Evolutionary conservation across 768 basidiomycete genomes (phyloP).

Genomic region (Collybia nuda): DNA sequence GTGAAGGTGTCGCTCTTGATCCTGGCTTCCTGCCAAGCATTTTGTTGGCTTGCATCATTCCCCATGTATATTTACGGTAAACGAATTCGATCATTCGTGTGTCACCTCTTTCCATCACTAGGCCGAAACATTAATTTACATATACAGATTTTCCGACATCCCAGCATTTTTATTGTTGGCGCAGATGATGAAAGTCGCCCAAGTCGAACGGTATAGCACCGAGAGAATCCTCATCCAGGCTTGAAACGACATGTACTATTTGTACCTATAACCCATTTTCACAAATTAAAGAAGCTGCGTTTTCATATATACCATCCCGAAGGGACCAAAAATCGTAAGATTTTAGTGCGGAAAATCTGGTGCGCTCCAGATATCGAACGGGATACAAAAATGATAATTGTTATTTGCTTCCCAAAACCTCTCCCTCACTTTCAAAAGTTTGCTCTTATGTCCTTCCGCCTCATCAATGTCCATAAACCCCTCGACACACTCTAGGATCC

Average conservation of each 20-base stretch:
- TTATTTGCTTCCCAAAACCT: constrained; percentile 40
- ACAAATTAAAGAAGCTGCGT: too few relatives aligned
- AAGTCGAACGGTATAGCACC: too few relatives aligned
- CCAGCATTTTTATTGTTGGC: not conserved
- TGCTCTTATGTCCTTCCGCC: constrained; percentile 29
- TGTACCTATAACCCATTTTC: too few relatives aligned
- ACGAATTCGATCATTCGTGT: constrained; percentile 38
- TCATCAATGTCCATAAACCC: constrained; percentile 38
- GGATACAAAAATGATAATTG: constrained; percentile 47
- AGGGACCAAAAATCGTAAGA: too few relatives aligned
- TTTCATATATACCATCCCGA: too few relatives aligned
- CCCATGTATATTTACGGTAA: constrained; percentile 47
- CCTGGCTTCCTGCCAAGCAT: constrained; percentile 36
- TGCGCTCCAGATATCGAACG: constrained; percentile 47
- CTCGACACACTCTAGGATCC: constrained; percentile 35
- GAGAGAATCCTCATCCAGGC: too few relatives aligned
- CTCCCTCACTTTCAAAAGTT: constrained; percentile 31
- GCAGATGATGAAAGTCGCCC: not conserved
- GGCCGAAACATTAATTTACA: not conserved
- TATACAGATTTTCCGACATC: constrained; percentile 1
- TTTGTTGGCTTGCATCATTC: constrained; percentile 39
- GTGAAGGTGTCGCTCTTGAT: constrained; percentile 38
- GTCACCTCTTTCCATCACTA: constrained; percentile 12
- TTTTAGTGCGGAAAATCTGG: constrained; percentile 3
- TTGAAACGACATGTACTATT: too few relatives aligned